Conservation (phyloP, 1,284 basidiomycete genomes). For the Albatrellus sp. region DNA sequence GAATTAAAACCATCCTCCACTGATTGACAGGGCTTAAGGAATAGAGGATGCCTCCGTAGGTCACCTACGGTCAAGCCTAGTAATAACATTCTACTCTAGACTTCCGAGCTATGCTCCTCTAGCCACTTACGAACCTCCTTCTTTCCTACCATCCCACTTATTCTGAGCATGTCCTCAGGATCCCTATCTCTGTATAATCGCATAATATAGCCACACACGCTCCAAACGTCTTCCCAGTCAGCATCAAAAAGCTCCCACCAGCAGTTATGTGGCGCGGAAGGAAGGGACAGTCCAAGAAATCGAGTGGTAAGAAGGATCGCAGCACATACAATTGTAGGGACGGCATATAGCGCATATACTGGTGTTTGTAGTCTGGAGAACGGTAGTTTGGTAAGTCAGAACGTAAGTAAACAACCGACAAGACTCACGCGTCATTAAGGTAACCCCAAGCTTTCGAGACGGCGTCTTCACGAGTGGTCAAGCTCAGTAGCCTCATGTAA, state of each 20-base stretch:
- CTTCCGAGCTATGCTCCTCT: conserved; percentile 26
- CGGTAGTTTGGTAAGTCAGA: conserved; percentile 6
- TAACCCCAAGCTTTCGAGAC: conserved; percentile 80
- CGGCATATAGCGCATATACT: conserved; percentile 77
- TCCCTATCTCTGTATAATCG: conserved; percentile 48
- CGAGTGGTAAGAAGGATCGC: conserved; percentile 71
- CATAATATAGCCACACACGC: conserved; percentile 70
- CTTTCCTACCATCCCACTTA: conserved; percentile 48
- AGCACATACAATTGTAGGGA: conserved; percentile 81
- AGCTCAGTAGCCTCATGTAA: conserved; percentile 83
- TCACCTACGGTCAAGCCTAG: too few species aligned
- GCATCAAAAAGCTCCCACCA: conserved; percentile 91
- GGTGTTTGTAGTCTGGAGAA: conserved; percentile 75
- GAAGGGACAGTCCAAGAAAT: conserved; percentile 58
- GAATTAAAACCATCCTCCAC: too few species aligned
- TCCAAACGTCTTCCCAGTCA: conserved; percentile 75
- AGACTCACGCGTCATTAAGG: conserved; percentile 77
- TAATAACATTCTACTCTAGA: background rate
- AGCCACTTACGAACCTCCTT: conserved; percentile 65
- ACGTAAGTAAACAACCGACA: conserved; percentile 2
- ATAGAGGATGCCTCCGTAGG: too few species aligned
- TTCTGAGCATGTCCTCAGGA: conserved; percentile 25
- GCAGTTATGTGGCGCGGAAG: conserved; percentile 47
- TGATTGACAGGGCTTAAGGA: too few species aligned
- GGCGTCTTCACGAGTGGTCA: conserved; percentile 60